Evolutionary conservation across 305 asterid genomes (phyloP), one percentile per base, ranked within the genome.

Genomic region (Fraxinus paxiana): DNA sequence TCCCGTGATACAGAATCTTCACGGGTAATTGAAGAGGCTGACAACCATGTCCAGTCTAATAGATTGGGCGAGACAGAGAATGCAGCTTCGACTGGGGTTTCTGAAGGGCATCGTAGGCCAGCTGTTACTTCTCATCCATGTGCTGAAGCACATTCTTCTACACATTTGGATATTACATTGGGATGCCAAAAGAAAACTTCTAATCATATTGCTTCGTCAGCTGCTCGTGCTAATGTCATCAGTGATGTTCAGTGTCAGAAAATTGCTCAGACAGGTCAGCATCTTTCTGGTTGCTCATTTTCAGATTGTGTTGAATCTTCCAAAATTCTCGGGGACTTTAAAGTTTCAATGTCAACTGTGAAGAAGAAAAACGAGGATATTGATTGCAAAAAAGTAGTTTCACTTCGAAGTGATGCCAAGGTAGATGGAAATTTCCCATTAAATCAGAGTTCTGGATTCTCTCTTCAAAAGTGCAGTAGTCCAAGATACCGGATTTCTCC

Each of bases 381-480:
- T 80, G 83, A 83, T 77, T 77, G 84, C 85, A 84, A 85, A 83
- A 88, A 80, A 71, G 82, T 88, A 74, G 85, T 80, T 73, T 75
- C 90, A 12, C 76, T 79, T 87, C 89, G 79, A 56, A 82, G 86
- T 69, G 41, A 65, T 83, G 77, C 86, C 51, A 87, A 81, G 82
- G 71, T 43, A 81, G 90, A 85, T 28, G 86, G 78, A 79, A 84
- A 84, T 65, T 75, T 83, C 79, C 88, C 81, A 72, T 80, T 83
- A 30, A 89, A 80, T 63, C 86, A 65, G 56, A 63, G 38, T 69
- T 35, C 83, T 33, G 91, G 84, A 61, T 87, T 84, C 85, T 83
- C 89, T 86, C 87, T 94, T 78, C 91, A 79, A 46, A 91, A 80
- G 88, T 92, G 98, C 81, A 82, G 78, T 82, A 84, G 91, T 73